phyloP scores from a whole-genome alignment of 1,284 basidiomycete species.

The Tilletiopsis washingtonensis region DNA sequence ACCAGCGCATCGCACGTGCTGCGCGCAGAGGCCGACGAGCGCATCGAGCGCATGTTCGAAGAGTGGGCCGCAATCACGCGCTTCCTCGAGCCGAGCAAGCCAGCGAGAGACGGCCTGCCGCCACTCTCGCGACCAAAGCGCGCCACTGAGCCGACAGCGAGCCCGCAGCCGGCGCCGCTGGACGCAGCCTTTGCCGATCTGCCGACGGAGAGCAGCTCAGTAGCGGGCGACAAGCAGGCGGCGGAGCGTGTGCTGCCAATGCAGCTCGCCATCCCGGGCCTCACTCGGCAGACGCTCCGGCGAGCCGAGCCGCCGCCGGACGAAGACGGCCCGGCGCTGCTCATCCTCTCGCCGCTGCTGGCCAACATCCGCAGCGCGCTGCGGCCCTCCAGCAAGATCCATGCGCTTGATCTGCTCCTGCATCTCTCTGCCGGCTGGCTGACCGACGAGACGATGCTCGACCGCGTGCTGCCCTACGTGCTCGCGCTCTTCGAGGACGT shows the following conservation, averaged over 20 bases:
- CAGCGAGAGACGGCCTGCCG: too few relatives aligned
- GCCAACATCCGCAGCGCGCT: constrained; percentile 83
- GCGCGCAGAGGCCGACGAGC: constrained; percentile 37
- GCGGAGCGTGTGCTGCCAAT: constrained; percentile 20
- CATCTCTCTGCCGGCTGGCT: constrained; percentile 67
- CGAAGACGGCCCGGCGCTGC: constrained; percentile 67
- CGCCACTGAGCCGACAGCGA: too few relatives aligned
- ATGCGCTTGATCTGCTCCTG: constrained; percentile 77
- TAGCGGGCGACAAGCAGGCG: too few relatives aligned
- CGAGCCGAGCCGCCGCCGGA: constrained; percentile 4
- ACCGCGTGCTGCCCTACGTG: constrained; percentile 85
- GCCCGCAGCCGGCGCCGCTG: too few relatives aligned
- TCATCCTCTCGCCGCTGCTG: constrained; percentile 74
- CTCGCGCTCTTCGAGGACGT: constrained; percentile 83
- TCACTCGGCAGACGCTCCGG: constrained; percentile 11
- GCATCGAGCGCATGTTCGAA: constrained; percentile 40
- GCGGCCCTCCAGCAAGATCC: constrained; percentile 76
- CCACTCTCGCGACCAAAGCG: too few relatives aligned
- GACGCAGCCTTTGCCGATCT: background rate
- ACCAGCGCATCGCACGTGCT: background rate
- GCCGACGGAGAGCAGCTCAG: background rate
- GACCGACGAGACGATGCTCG: constrained; percentile 89
- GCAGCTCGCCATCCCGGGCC: constrained; percentile 29
- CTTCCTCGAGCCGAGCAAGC: constrained; percentile 11
- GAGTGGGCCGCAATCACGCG: constrained; percentile 34